phyloP scores from a whole-genome alignment of 2,329 filamentous ascomycete genomes.

The Ophiosphaerella korrae region DNA sequence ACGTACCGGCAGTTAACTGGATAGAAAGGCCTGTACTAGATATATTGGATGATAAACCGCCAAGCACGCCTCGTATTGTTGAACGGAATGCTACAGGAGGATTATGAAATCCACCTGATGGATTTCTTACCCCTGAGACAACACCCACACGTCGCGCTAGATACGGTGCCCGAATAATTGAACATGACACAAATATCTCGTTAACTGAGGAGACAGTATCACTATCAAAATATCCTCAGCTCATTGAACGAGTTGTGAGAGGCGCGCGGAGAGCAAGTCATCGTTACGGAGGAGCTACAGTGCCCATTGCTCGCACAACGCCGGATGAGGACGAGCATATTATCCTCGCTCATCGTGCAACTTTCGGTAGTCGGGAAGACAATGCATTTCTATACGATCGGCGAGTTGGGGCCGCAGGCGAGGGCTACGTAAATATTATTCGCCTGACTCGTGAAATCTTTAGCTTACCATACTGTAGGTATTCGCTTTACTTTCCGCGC shows the following conservation, averaged over 20 bases:
- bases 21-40: conserved; percentile 16
- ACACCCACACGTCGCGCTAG: background rate
- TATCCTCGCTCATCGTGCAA: conserved; percentile 4
- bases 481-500: conserved; percentile 48
- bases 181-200: background rate
- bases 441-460: background rate
- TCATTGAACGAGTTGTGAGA: conserved; percentile 16
- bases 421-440: conserved; percentile 27
- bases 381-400: conserved; percentile 13
- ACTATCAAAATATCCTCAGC: conserved; percentile 4
- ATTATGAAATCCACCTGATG: background rate
- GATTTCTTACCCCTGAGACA: background rate
- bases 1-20: conserved; percentile 22
- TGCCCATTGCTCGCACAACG: background rate
- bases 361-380: conserved; percentile 12
- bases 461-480: conserved; percentile 39
- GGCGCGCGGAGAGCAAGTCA: conserved; percentile 7
- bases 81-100: background rate
- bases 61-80: background rate
- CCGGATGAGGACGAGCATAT: background rate
- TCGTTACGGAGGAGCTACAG: background rate
- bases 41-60: background rate
- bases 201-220: background rate
- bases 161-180: background rate
- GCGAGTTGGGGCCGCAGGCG: conserved; percentile 29